A percentile compares a stretch with the other conserved stretches of the same genome.
These are phyloP conservation scores for Entomortierella beljakovae DNA, from an alignment of 192 early-diverging fungal species.

Conservation along the genomic window DNA sequence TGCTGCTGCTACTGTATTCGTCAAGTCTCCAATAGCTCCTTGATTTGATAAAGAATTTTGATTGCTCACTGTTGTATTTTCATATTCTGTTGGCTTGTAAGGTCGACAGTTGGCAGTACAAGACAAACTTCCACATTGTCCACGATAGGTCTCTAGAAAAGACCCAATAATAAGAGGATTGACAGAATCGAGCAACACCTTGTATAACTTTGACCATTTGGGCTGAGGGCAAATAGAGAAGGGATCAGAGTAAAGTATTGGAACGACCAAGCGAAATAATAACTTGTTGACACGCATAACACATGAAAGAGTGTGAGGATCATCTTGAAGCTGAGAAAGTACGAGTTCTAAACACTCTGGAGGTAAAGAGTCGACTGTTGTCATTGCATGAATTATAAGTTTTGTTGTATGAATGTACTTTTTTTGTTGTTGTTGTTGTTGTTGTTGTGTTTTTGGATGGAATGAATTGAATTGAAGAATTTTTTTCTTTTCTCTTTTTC, in stretches of 20 bases:
- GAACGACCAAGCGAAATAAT: slow-evolving; percentile 11
- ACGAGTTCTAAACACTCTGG: slow-evolving; percentile 30
- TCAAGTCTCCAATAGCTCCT: no score
- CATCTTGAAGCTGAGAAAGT: not conserved
- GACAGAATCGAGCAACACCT: slow-evolving; percentile 10
- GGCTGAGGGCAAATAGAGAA: slow-evolving; percentile 1
- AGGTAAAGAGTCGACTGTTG: slow-evolving; percentile 4
- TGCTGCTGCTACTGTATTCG: not conserved
- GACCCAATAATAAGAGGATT: not conserved
- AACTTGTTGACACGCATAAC: slow-evolving; percentile 1
- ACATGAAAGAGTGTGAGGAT: not conserved
- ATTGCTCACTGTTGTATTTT: no score
- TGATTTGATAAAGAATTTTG: no score
- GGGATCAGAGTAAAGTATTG: slow-evolving; percentile 19
- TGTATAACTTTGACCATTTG: not conserved
- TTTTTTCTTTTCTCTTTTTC: not conserved
- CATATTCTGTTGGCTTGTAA: no score
- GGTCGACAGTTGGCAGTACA: not conserved
- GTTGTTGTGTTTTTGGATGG: no score
- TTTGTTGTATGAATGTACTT: no score
- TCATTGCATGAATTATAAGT: not conserved
- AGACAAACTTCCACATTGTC: not conserved
- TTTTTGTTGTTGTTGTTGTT: no score
- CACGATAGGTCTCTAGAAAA: not conserved
- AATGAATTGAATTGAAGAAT: no score